A percentile compares a stretch with the other conserved stretches of the same genome.
Evolutionary conservation across 768 basidiomycete species (phyloP).

Genomic region (Calocera viscosa): DNA sequence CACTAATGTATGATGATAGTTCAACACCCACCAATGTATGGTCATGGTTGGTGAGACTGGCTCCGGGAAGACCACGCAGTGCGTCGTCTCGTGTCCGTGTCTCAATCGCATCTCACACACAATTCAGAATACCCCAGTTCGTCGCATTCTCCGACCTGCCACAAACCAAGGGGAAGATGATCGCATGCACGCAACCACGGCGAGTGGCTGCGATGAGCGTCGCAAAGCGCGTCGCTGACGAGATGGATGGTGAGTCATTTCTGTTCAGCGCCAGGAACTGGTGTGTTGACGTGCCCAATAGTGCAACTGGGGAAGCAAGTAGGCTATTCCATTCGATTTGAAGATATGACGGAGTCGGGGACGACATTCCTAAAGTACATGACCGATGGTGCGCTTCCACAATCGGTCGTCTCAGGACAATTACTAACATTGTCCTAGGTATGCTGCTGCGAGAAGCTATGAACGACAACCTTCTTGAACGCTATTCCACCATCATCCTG

Average conservation of each 20-base stretch:
- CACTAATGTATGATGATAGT: conserved; percentile 45
- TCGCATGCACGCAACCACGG: conserved; percentile 94
- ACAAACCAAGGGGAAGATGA: conserved; percentile 75
- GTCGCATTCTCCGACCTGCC: conserved; percentile 88
- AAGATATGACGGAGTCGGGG: conserved; percentile 83
- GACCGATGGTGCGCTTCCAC: conserved; percentile 89
- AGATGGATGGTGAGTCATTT: conserved; percentile 80
- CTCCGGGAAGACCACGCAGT: conserved; percentile 93
- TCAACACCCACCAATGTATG: not conserved
- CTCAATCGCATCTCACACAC: conserved; percentile 18
- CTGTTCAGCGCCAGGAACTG: not conserved
- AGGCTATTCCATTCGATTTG: conserved; percentile 96
- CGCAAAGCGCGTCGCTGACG: conserved; percentile 95
- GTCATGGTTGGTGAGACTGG: conserved; percentile 87
- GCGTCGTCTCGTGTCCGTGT: conserved; percentile 25
- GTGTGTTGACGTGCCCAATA: conserved; percentile 23
- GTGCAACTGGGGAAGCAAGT: conserved; percentile 89
- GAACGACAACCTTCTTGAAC: conserved; percentile 78
- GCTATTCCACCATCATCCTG: conserved; percentile 95
- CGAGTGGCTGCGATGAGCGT: conserved; percentile 97
- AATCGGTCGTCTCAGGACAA: not conserved
- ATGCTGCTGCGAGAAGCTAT: conserved; percentile 84
- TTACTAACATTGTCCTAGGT: not conserved
- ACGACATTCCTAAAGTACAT: conserved; percentile 97
- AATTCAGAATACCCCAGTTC: conserved; percentile 84